Evolutionary conservation across 495 filamentous ascomycete genomes (phyloP).

Genomic region (Tuber microsphaerosporum): DNA sequence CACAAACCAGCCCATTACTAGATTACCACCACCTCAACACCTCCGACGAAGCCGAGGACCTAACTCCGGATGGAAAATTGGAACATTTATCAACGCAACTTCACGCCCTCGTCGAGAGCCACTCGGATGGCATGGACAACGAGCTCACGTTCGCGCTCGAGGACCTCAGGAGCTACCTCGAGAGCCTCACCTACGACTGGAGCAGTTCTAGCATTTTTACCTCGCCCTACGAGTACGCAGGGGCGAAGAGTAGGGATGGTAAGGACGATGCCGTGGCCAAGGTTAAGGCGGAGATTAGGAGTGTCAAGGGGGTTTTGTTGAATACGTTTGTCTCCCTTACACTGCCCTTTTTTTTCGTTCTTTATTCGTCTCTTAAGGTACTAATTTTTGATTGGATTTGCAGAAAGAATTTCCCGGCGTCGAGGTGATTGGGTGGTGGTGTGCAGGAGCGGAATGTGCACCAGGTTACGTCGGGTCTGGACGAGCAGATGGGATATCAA

Average conservation of each 20-base stretch:
- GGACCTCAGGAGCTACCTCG: conserved; percentile 39
- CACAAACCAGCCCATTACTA: conserved; percentile 64
- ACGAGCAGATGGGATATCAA: not conserved
- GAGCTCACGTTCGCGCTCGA: conserved; percentile 40
- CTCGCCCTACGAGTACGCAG: conserved; percentile 16
- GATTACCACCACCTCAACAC: conserved; percentile 45
- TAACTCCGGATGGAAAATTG: conserved; percentile 44
- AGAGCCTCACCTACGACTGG: conserved; percentile 40
- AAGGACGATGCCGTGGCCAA: conserved; percentile 70
- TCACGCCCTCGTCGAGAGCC: conserved; percentile 36
- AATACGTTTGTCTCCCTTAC: conserved; percentile 49
- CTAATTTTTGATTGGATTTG: conserved; percentile 43
- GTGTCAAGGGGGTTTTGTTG: conserved; percentile 87
- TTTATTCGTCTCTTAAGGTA: conserved; percentile 46
- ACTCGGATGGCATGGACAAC: conserved; percentile 40
- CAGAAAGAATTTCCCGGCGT: conserved; percentile 52
- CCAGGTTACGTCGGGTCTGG: not conserved
- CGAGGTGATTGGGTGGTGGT: conserved; percentile 40
- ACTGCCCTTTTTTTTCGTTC: not conserved
- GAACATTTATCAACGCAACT: conserved; percentile 35
- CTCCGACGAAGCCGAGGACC: conserved; percentile 35
- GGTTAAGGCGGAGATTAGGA: conserved; percentile 75
- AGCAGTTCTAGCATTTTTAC: conserved; percentile 28
- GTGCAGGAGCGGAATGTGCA: not conserved
- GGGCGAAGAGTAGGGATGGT: conserved; percentile 44